Evolutionary conservation across 495 filamentous ascomycete genomes (phyloP), one percentile per base, ranked within the genome.

Genomic region (Hyaloscypha variabilis): DNA sequence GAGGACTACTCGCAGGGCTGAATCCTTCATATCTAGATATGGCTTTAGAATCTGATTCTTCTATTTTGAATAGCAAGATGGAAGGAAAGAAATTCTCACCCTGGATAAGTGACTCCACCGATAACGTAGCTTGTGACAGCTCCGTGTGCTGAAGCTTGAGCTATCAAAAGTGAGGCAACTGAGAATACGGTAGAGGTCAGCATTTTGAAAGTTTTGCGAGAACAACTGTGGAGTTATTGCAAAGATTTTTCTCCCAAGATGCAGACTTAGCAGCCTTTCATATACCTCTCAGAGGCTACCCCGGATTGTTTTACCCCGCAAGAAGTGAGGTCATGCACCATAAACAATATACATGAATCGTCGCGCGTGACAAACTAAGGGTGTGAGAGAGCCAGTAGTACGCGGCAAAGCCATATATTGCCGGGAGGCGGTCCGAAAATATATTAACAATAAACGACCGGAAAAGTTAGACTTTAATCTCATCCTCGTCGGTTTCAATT

Each of bases 121-220:
- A 87, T 83, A 51, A 81, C 76, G 73, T 87, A 87, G 72, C 78
- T 81, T 28, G 82, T 81, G 46, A 85, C 83, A 67, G 83, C 85
- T 56, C 85, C 85, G 68, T 87, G 85, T 54, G 80, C 84, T 31
- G 78, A 74, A 60, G 72, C 82, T 51, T 76, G 70, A 30, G 80
- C 67, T 13, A 77, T 73, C 60, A 75, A 61, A 25, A 66, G 53
- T 31, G 53, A 63, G 0, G 46, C 54, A 42, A 49, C 26, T 2
- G 59, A 49, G 29, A 66, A 23, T 25, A 54, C 13, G 8, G 67
- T 34, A 31, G 72, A 61, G 61, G 71, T 72, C 26, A 72, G 49
- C 74, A 77, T 77, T 54, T 70, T 75, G 71, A 69, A 30, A 6
- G 24, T 19, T n/a, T n/a, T n/a, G n/a, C n/a, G n/a, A n/a, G n/a